Percentiles rank a stretch among this genome's conserved stretches.
Conservation (phyloP, 2,329 filamentous ascomycete genomes). For the Sphaerulina musiva region DNA sequence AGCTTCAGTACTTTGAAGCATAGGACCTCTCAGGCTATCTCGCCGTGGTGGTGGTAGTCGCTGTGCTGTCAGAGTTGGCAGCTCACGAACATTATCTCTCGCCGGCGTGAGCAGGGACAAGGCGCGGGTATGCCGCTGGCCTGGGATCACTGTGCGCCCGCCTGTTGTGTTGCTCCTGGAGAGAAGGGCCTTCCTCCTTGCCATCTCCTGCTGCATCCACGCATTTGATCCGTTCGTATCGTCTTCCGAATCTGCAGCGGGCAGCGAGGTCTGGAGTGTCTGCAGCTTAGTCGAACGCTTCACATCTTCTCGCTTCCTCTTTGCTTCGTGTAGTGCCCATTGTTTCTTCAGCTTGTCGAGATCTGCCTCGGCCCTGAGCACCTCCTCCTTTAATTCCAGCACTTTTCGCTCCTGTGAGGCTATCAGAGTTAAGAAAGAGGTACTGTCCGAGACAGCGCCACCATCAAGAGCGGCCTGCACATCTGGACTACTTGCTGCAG, state of each 20-base stretch:
- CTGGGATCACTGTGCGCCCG: slow-evolving; percentile 56
- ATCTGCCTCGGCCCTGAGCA: slow-evolving; percentile 73
- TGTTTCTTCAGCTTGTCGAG: slow-evolving; percentile 72
- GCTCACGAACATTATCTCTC: slow-evolving; percentile 15
- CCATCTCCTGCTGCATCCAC: slow-evolving; percentile 56
- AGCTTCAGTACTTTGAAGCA: slow-evolving; percentile 9
- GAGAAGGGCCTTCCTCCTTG: slow-evolving; percentile 64
- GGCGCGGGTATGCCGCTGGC: slow-evolving; percentile 55
- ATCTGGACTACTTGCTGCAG: slow-evolving; percentile 15
- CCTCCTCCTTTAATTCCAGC: slow-evolving; percentile 82
- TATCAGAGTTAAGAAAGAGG: slow-evolving; percentile 74
- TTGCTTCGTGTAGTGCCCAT: slow-evolving; percentile 71
- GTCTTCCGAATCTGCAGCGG: slow-evolving; percentile 36
- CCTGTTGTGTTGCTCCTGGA: slow-evolving; percentile 41
- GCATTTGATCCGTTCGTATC: slow-evolving; percentile 41
- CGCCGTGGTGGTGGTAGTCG: slow-evolving; percentile 21
- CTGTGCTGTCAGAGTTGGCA: slow-evolving; percentile 1
- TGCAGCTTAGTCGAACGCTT: slow-evolving; percentile 55
- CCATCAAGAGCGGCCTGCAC: slow-evolving; percentile 7
- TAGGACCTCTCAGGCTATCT: slow-evolving; percentile 23
- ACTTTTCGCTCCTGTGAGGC: slow-evolving; percentile 88
- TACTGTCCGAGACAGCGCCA: slow-evolving; percentile 6
- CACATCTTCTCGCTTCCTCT: slow-evolving; percentile 65
- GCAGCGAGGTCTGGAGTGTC: slow-evolving; percentile 42
- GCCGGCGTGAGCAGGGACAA: slow-evolving; percentile 75